Evolutionary conservation across 495 filamentous ascomycete species (phyloP).

Genomic region (Xylaria curta): DNA sequence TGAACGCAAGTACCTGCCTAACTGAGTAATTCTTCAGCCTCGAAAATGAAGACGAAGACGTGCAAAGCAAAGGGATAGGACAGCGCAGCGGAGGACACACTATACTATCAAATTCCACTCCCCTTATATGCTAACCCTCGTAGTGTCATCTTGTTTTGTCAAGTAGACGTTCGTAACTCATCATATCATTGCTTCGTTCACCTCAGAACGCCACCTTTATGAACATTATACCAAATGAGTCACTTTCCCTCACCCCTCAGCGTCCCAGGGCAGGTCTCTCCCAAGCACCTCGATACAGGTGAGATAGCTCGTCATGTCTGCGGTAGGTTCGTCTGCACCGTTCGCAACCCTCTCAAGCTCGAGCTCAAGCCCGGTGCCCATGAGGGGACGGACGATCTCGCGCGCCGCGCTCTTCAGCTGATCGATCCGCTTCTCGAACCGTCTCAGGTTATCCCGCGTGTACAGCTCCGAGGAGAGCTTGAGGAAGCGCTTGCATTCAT

Average conservation of each 20-base stretch:
- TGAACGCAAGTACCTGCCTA: not conserved
- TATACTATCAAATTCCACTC: slow-evolving; percentile 1
- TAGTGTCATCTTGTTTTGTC: slow-evolving; percentile 24
- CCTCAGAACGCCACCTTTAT: not conserved
- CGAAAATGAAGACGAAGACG: not conserved
- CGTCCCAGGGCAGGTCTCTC: slow-evolving; percentile 77
- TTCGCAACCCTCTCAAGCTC: slow-evolving; percentile 55
- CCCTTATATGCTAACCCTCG: slow-evolving; percentile 5
- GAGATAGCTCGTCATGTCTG: slow-evolving; percentile 68
- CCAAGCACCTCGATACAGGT: slow-evolving; percentile 81
- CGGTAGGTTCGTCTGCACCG: slow-evolving; percentile 46
- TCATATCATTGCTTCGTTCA: slow-evolving; percentile 2
- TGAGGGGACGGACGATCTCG: slow-evolving; percentile 83
- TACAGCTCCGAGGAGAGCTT: slow-evolving; percentile 76
- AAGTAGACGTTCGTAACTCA: slow-evolving; percentile 15
- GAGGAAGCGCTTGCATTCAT: slow-evolving; percentile 87
- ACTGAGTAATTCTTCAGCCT: not conserved
- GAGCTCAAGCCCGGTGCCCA: slow-evolving; percentile 81
- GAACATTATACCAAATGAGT: not conserved
- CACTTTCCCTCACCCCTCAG: slow-evolving; percentile 35
- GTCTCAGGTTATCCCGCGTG: slow-evolving; percentile 73
- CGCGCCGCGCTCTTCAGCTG: slow-evolving; percentile 83
- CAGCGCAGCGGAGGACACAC: not conserved
- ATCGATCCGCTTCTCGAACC: slow-evolving; percentile 84
- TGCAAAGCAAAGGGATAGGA: not conserved